A percentile compares a stretch with the other conserved stretches of the same genome.
Evolutionary conservation across 2,329 filamentous ascomycete species (phyloP).

Genomic region (Botrytis pseudocinerea): DNA sequence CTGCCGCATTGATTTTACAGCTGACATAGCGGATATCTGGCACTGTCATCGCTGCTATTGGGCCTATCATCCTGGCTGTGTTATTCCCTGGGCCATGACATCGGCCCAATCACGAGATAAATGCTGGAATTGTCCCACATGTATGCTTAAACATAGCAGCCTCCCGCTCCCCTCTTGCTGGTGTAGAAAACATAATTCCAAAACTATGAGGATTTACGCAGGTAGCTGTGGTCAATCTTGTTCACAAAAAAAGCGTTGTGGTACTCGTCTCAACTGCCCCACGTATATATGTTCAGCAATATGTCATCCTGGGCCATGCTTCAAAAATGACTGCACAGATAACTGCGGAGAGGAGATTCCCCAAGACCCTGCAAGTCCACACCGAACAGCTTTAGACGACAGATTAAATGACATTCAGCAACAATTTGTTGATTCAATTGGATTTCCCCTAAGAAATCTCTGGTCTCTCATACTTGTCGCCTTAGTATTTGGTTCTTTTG

Average conservation of each 20-base stretch:
- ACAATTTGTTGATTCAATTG: background rate
- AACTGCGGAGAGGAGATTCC: background rate
- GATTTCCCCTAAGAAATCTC: background rate
- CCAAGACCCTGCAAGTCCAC: no score
- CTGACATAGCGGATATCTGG: background rate
- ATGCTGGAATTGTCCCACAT: background rate
- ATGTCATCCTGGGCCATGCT: slow-evolving; percentile 16
- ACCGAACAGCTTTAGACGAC: background rate
- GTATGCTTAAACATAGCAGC: background rate
- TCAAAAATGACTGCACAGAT: background rate
- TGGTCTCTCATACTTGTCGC: no score
- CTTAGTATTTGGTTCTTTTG: background rate
- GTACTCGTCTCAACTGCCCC: background rate
- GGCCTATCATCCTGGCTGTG: background rate
- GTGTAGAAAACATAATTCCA: background rate
- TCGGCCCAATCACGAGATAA: no score
- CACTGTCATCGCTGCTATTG: background rate
- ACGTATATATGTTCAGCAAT: background rate
- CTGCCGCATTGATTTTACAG: background rate
- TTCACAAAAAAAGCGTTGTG: background rate
- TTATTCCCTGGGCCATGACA: background rate
- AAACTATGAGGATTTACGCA: background rate
- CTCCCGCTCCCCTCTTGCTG: background rate
- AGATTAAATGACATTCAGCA: background rate
- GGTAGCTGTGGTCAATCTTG: slow-evolving; percentile 2